phyloP scores from a whole-genome alignment of 257 asterid species.

The Solanum sejunctum region DNA sequence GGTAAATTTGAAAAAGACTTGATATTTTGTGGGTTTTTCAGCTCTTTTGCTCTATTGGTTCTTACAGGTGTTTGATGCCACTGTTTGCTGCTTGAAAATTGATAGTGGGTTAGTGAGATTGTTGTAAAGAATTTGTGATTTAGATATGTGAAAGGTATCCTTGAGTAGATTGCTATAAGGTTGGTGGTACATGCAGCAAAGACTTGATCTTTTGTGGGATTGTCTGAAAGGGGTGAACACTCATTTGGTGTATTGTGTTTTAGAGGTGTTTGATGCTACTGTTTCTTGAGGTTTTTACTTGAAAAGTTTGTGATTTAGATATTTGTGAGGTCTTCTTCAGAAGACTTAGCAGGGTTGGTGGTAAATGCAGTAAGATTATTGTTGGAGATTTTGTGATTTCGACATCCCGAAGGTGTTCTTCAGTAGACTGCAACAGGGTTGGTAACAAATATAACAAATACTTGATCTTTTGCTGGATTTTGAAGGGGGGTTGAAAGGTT shows the following conservation, averaged over 20 bases:
- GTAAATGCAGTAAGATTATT: conserved; percentile 6
- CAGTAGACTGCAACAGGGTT: conserved; percentile 7
- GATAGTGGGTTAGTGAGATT: conserved; percentile 7
- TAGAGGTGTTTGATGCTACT: neutral
- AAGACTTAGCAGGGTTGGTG: conserved; percentile 13
- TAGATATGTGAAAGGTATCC: conserved; percentile 2
- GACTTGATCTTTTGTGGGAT: neutral
- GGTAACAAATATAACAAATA: conserved; percentile 23
- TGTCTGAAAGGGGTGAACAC: neutral
- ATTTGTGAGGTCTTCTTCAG: conserved; percentile 3
- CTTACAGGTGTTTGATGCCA: neutral
- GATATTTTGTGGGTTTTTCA: neutral
- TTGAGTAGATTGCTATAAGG: conserved; percentile 2
- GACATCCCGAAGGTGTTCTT: conserved; percentile 5
- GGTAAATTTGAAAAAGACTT: conserved; percentile 15
- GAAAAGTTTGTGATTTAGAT: conserved; percentile 1
- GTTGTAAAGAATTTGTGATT: neutral
- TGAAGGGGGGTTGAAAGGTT: neutral
- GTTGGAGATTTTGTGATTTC: neutral
- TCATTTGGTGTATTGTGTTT: neutral
- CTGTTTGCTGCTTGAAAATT: neutral
- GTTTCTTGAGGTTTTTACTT: neutral
- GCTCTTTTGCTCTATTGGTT: neutral
- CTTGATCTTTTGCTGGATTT: conserved; percentile 4
- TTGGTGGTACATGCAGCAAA: conserved; percentile 18